These are phyloP conservation scores for Neckera pumila DNA, from an alignment of 225 moss, liverwort and hornwort genomes.

Conservation along the genomic window DNA sequence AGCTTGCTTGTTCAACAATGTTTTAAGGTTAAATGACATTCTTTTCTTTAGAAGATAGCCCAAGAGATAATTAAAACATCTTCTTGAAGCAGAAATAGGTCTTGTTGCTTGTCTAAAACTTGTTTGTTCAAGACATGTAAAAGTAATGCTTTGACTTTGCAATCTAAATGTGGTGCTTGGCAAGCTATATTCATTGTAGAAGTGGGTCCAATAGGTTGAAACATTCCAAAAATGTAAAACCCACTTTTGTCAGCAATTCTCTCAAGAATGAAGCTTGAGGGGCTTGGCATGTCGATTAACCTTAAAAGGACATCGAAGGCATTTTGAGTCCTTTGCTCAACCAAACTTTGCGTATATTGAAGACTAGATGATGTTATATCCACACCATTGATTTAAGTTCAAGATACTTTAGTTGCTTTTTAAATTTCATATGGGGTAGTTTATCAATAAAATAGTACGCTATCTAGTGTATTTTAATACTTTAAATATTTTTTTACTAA, in stretches of 20 bases:
- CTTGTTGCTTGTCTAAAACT: neutral
- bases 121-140: neutral
- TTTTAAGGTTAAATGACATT: neutral
- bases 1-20: neutral
- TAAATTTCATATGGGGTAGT: neutral
- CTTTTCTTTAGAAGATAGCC: rapidly evolving
- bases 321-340: neutral
- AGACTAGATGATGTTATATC: neutral
- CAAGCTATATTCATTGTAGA: neutral
- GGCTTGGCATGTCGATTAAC: neutral
- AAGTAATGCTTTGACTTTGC: neutral
- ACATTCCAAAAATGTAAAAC: neutral
- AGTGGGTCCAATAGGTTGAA: neutral
- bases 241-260: neutral
- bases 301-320: rapidly evolving
- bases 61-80: neutral
- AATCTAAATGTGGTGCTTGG: too few relatives aligned
- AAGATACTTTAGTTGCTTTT: neutral
- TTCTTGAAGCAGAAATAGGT: neutral
- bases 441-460: neutral
- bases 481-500: neutral
- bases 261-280: rapidly evolving
- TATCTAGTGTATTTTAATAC: neutral
- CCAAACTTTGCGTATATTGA: neutral
- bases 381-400: neutral